phyloP scores from a whole-genome alignment of 78 protist genomes.

The Capsaspora owczarzaki region DNA sequence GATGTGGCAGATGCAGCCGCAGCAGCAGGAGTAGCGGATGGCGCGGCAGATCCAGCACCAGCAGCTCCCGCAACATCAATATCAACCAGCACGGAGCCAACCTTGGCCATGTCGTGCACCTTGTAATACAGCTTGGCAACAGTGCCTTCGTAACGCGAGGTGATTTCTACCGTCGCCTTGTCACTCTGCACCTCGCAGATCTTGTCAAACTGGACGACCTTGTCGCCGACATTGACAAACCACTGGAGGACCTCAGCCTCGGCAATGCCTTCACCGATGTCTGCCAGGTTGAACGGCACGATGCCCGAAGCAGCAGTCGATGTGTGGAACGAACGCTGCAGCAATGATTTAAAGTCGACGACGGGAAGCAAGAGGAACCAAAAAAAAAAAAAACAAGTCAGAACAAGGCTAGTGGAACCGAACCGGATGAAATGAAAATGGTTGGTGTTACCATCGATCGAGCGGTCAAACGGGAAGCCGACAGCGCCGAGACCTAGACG shows the following conservation, averaged over 20 bases:
- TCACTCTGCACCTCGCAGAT: constrained; percentile 86
- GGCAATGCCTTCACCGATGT: constrained; percentile 90
- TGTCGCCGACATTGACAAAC: constrained; percentile 59
- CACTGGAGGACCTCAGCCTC: constrained; percentile 83
- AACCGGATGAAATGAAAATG: too few species aligned
- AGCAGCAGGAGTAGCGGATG: constrained; percentile 14
- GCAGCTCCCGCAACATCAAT: constrained; percentile 26
- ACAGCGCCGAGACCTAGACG: too few species aligned
- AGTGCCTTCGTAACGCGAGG: constrained; percentile 65
- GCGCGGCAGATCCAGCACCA: background rate
- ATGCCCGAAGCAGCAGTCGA: background rate
- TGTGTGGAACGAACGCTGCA: background rate
- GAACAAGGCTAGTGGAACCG: too few species aligned
- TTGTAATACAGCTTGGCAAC: constrained; percentile 51
- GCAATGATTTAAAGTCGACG: too few species aligned
- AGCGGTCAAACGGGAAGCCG: too few species aligned
- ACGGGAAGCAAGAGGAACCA: too few species aligned
- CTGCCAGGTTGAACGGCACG: constrained; percentile 72
- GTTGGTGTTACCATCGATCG: too few species aligned
- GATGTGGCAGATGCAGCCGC: background rate
- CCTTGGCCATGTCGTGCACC: constrained; percentile 69
- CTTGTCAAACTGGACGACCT: constrained; percentile 68
- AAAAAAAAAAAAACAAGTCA: too few species aligned
- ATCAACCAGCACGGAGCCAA: constrained; percentile 65
- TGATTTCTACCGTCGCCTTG: constrained; percentile 88